Evolutionary conservation across 805 yeast species (phyloP), one percentile per base, ranked within the genome.

Genomic region (Candida awuae): DNA sequence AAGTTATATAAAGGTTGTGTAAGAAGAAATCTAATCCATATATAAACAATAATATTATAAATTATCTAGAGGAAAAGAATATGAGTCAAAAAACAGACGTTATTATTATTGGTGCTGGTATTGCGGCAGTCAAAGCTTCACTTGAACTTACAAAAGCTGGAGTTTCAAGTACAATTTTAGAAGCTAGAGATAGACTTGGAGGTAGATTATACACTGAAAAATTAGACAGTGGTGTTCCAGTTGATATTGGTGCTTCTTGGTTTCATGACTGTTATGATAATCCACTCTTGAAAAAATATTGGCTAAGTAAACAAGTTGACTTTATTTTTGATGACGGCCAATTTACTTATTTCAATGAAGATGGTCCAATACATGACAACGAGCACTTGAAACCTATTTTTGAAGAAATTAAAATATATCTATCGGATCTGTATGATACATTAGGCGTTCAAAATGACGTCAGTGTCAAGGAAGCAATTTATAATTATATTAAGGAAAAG

Each of bases 171-270:
- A 41, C 70, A 7, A 47, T 74, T 5, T 39, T 74, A n/a, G 78
- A 73, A 49, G 71, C 75, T 2, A 65, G 73, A 42, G 67, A 67
- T 47, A 57, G 84, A 31, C 45, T 79, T 2, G 94, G 94, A 8
- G 94, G 94, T 1, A 62, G 94, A 37, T 54, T 80, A 9, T 52
- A 63, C 15, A 72, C 83, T 2, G 67, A 65, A 22, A 39, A 49
- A 37, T 32, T 52, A 20, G 49, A 52, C 3, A 35, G 50, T 6
- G 58, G 58, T 6, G 41, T 53, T 10, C 50, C 59, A 6, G 71
- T 80, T 41, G 95, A 86, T 54, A 48, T 85, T 15, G 96, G 96
- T 1, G 95, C 94, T 0, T 75, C 90, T 9, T 87, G 96, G 96
- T 83, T 82, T 55, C 96, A 87, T 52, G 95, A 85, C 47, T 73